Evolutionary conservation across 139 green algal genomes (phyloP).

Genomic region (Chlorella ohadii): DNA sequence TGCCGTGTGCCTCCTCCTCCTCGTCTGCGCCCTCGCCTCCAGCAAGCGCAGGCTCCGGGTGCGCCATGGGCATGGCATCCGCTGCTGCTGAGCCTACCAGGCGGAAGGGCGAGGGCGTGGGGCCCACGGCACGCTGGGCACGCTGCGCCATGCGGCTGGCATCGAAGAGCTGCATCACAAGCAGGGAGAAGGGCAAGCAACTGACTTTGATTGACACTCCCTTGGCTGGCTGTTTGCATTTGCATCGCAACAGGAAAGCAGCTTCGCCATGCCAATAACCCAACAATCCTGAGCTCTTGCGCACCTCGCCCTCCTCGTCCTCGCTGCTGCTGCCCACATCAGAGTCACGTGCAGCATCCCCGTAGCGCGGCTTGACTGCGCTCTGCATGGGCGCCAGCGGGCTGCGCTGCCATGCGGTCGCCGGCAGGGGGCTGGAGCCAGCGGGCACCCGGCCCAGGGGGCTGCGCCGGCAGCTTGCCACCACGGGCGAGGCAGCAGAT

Average conservation of each 20-base stretch:
- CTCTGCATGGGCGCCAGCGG: slow-evolving; percentile 22
- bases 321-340: slow-evolving; percentile 22
- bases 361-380: slow-evolving; percentile 2
- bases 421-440: background rate
- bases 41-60: background rate
- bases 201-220: too few species aligned
- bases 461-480: slow-evolving; percentile 13
- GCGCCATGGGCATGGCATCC: slow-evolving; percentile 1
- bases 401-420: background rate
- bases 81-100: background rate
- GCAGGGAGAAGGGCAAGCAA: background rate
- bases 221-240: too few species aligned
- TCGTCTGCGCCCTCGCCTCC: background rate
- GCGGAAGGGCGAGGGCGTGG: background rate
- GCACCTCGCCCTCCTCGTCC: slow-evolving; percentile 19
- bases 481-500: slow-evolving; percentile 1
- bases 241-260: too few species aligned
- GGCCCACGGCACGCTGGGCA: background rate
- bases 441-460: background rate
- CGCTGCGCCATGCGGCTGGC: slow-evolving; percentile 28
- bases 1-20: background rate
- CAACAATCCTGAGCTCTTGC: too few species aligned
- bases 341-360: too few species aligned
- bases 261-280: too few species aligned
- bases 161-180: background rate